These are phyloP conservation scores for Nasturtium officinale DNA, from an alignment of 345 rosid genomes.

Conservation along the genomic window DNA sequence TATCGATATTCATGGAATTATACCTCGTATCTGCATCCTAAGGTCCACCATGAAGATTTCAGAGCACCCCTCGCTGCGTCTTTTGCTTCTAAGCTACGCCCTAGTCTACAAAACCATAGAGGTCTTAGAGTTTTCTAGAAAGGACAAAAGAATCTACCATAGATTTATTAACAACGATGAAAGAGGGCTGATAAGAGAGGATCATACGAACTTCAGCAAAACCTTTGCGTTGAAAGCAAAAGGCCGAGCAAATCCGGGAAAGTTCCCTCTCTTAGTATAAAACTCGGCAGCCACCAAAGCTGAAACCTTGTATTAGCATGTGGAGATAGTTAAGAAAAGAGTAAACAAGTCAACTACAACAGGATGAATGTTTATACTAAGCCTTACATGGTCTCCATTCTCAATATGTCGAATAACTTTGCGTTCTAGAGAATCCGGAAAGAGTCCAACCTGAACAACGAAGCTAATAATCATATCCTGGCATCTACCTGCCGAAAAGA, in stretches of 20 bases:
- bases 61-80: slow-evolving; percentile 92
- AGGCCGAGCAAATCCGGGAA: slow-evolving; percentile 85
- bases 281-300: slow-evolving; percentile 92
- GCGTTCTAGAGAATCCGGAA: slow-evolving; percentile 81
- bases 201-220: slow-evolving; percentile 64
- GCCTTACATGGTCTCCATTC: slow-evolving; percentile 69
- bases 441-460: slow-evolving; percentile 69
- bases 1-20: background rate
- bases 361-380: slow-evolving; percentile 28
- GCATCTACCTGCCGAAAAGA: background rate
- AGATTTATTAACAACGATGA: background rate
- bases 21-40: slow-evolving; percentile 80
- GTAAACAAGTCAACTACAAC: slow-evolving; percentile 9
- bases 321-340: slow-evolving; percentile 27
- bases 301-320: slow-evolving; percentile 61
- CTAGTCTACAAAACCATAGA: slow-evolving; percentile 53
- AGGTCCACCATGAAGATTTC: slow-evolving; percentile 96
- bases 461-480: slow-evolving; percentile 25
- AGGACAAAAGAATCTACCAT: background rate
- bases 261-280: slow-evolving; percentile 69
- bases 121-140: slow-evolving; percentile 33
- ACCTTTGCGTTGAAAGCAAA: slow-evolving; percentile 76
- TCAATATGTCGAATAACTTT: slow-evolving; percentile 74
- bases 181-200: slow-evolving; percentile 18
- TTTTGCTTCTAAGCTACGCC: slow-evolving; percentile 73